A percentile compares a stretch with the other conserved stretches of the same genome.
phyloP scores from a whole-genome alignment of 768 basidiomycete genomes.

The Pleurotus platypus region DNA sequence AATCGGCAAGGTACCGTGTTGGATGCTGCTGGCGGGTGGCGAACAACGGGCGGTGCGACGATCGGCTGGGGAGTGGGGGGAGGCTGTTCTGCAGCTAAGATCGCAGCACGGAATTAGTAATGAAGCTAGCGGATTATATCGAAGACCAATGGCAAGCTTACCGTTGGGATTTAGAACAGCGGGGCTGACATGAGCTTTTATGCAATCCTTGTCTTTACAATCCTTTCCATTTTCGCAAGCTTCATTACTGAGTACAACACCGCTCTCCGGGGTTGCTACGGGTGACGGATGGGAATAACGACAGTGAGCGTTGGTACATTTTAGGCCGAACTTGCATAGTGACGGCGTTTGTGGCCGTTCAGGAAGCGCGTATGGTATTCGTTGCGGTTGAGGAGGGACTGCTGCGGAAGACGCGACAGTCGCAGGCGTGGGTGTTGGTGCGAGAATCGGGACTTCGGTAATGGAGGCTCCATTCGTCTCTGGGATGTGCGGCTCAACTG shows the following conservation, averaged over 20 bases:
- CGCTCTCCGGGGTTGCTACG: slow-evolving; percentile 93
- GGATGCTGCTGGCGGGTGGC: slow-evolving; percentile 22
- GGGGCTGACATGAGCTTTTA: slow-evolving; percentile 87
- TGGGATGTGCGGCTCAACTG: slow-evolving; percentile 12
- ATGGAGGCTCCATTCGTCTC: not conserved
- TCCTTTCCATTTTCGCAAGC: slow-evolving; percentile 85
- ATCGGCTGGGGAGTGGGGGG: slow-evolving; percentile 19
- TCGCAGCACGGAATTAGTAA: slow-evolving; percentile 10
- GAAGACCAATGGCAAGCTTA: slow-evolving; percentile 24
- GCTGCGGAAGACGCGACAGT: slow-evolving; percentile 19
- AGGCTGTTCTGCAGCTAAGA: slow-evolving; percentile 31
- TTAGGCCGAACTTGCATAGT: slow-evolving; percentile 89
- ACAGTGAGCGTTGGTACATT: slow-evolving; percentile 89
- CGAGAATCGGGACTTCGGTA: not conserved
- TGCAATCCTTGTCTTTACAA: slow-evolving; percentile 93
- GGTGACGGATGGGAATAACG: slow-evolving; percentile 94
- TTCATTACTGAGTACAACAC: slow-evolving; percentile 91
- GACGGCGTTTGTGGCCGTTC: slow-evolving; percentile 84
- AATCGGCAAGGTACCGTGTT: slow-evolving; percentile 57
- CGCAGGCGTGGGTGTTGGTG: slow-evolving; percentile 17
- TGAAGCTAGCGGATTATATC: slow-evolving; percentile 2
- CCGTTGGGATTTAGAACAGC: slow-evolving; percentile 70
- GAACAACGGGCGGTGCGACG: not conserved
- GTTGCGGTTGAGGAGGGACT: slow-evolving; percentile 21
- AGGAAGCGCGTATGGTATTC: slow-evolving; percentile 54